Percentiles rank a stretch among this genome's conserved stretches.
phyloP scores from a whole-genome alignment of 2,329 filamentous ascomycete genomes.

The Trichophyton verrucosum region DNA sequence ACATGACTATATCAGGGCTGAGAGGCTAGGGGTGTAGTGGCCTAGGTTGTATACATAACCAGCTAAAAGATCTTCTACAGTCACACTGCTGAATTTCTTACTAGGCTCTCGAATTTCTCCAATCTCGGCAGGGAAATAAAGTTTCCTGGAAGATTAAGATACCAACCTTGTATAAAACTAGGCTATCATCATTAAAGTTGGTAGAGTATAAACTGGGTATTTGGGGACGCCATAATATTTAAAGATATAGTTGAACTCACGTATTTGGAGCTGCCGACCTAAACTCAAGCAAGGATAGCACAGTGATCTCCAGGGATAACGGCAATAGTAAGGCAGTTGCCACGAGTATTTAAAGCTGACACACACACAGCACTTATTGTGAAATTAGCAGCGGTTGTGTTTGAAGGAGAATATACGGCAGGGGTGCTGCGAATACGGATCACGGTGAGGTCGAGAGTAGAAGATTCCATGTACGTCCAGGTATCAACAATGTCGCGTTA shows the following conservation, averaged over 20 bases:
- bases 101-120: neutral
- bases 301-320: too few relatives aligned
- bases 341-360: neutral
- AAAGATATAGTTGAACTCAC: too few relatives aligned
- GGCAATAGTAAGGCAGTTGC: slow-evolving; percentile 8
- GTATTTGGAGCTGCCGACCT: too few relatives aligned
- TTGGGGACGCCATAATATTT: too few relatives aligned
- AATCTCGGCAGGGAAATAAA: neutral
- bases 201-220: neutral
- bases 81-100: neutral
- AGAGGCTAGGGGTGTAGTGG: neutral
- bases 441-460: neutral
- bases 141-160: neutral
- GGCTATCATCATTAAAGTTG: neutral
- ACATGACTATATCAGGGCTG: neutral
- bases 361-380: neutral
- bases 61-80: neutral
- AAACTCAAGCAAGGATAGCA: too few relatives aligned
- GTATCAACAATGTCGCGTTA: neutral
- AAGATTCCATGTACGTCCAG: neutral
- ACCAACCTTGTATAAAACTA: neutral
- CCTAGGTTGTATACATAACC: neutral
- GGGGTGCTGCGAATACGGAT: neutral
- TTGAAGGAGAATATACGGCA: neutral
- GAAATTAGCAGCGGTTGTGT: neutral